These are phyloP conservation scores for Penicillium antarcticum DNA, from an alignment of 495 filamentous ascomycete genomes.

Conservation along the genomic window DNA sequence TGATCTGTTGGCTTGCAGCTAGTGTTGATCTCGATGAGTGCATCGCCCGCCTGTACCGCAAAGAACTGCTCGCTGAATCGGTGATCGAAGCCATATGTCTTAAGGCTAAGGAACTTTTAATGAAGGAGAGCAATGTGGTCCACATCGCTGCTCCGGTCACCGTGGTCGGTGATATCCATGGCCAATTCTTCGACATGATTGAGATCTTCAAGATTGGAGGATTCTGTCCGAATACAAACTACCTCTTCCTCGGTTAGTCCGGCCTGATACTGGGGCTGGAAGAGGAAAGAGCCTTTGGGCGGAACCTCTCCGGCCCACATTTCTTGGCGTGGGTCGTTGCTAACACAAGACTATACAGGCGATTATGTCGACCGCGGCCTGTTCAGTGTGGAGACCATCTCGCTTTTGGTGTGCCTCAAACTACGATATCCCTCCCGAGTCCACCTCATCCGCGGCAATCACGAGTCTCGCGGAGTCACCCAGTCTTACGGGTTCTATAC, in stretches of 20 bases:
- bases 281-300: neutral
- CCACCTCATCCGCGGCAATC: constrained; percentile 92
- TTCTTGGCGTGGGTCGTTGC: neutral
- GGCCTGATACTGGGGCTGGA: neutral
- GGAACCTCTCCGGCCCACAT: neutral
- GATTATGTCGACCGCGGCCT: constrained; percentile 98
- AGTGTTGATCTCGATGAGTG: constrained; percentile 98
- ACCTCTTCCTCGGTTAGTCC: constrained; percentile 83
- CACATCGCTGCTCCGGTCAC: constrained; percentile 95
- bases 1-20: constrained; percentile 46
- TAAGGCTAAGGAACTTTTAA: constrained; percentile 95
- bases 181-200: constrained; percentile 97
- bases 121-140: constrained; percentile 99
- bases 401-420: constrained; percentile 90
- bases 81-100: constrained; percentile 99
- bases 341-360: constrained; percentile 44
- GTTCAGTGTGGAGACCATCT: constrained; percentile 96
- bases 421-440: constrained; percentile 89
- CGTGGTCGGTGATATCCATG: constrained; percentile 98
- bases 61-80: constrained; percentile 93
- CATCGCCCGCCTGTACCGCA: constrained; percentile 91
- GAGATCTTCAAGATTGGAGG: constrained; percentile 99
- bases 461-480: constrained; percentile 94
- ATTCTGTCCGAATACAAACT: constrained; percentile 95
- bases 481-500: constrained; percentile 99